Percentiles rank a stretch among this genome's conserved stretches.
These are phyloP conservation scores for Stephanodiscus minutulus DNA, from an alignment of 108 stramenopile species.

Conservation along the genomic window DNA sequence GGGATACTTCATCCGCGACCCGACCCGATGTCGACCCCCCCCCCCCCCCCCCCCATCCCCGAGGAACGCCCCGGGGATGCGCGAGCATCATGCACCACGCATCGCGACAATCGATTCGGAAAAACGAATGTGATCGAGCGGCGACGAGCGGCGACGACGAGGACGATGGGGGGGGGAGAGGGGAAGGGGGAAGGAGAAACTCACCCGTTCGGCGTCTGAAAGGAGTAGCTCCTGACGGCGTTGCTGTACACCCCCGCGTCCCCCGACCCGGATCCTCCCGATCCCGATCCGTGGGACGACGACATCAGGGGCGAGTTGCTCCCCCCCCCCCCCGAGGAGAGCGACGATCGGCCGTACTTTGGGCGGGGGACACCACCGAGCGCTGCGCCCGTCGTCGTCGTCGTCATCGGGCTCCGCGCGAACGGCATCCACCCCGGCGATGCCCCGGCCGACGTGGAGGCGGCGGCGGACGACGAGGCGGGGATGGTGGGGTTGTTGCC, in stretches of 20 bases:
- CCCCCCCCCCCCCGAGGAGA: conserved; percentile 15
- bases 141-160: too few relatives aligned
- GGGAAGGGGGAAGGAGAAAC: not conserved
- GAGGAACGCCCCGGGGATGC: too few relatives aligned
- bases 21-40: too few relatives aligned
- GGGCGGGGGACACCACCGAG: not conserved
- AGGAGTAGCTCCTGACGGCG: conserved; percentile 33
- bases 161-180: too few relatives aligned
- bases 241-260: conserved; percentile 28
- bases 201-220: conserved; percentile 35
- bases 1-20: too few relatives aligned
- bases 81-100: too few relatives aligned
- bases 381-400: too few relatives aligned
- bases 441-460: not conserved
- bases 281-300: conserved; percentile 4
- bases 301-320: conserved; percentile 8
- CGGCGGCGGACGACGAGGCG: not conserved
- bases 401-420: too few relatives aligned
- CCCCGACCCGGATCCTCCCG: not conserved
- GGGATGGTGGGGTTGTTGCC: not conserved
- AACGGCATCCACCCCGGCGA: not conserved
- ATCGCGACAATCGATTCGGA: too few relatives aligned
- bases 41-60: too few relatives aligned
- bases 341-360: not conserved
- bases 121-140: too few relatives aligned